Conservation (phyloP, 2,329 filamentous ascomycete species). For the Diaporthe humulicola region DNA sequence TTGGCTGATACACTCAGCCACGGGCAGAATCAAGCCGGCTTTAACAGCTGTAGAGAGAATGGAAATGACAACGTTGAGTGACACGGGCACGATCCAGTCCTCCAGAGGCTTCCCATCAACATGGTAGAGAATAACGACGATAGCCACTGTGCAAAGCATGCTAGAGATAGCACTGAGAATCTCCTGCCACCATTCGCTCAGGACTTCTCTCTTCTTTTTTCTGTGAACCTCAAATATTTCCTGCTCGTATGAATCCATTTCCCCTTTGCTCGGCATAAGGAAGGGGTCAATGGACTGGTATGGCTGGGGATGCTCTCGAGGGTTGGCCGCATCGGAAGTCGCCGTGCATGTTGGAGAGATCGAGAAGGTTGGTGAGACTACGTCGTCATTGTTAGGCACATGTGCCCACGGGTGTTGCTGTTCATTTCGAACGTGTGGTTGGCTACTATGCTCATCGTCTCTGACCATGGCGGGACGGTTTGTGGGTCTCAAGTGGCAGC, state of each 20-base stretch:
- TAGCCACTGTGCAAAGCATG: background rate
- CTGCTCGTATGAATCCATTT: background rate
- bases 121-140: background rate
- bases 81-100: background rate
- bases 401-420: background rate
- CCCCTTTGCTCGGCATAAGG: background rate
- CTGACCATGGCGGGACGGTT: background rate
- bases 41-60: background rate
- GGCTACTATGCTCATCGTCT: background rate
- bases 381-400: background rate
- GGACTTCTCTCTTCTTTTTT: background rate
- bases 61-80: background rate
- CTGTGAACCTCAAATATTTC: background rate
- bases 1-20: background rate
- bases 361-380: background rate
- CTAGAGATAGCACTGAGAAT: background rate
- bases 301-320: background rate
- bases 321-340: background rate
- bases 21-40: background rate
- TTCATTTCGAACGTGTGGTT: background rate
- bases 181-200: background rate
- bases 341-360: background rate
- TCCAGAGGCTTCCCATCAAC: background rate
- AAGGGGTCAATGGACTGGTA: background rate
- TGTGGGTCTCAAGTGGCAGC: background rate